These are phyloP conservation scores for Calonectria pseudoturangicola DNA, from an alignment of 2,329 filamentous ascomycete genomes.

Conservation along the genomic window DNA sequence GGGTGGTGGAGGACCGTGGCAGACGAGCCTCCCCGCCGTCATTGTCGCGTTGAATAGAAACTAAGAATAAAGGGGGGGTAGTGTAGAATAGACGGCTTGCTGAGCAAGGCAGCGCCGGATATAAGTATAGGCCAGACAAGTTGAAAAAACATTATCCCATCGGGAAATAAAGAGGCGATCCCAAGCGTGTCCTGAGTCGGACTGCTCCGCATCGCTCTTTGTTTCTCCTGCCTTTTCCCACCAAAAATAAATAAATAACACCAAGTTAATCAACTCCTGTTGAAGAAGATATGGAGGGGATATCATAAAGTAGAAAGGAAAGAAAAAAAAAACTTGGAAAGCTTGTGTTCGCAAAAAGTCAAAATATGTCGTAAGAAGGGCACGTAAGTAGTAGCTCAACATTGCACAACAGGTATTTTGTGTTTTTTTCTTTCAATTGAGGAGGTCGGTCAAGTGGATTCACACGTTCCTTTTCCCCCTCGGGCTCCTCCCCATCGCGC, in stretches of 20 bases:
- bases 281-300: slow-evolving; percentile 30
- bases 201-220: slow-evolving; percentile 37
- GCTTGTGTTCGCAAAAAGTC: slow-evolving; percentile 38
- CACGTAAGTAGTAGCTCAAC: slow-evolving; percentile 47
- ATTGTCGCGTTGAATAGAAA: slow-evolving; percentile 52
- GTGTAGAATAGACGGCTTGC: slow-evolving; percentile 12
- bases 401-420: slow-evolving; percentile 49
- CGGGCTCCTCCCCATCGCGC: slow-evolving; percentile 32
- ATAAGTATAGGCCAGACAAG: slow-evolving; percentile 45
- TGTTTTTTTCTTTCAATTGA: slow-evolving; percentile 7
- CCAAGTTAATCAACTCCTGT: slow-evolving; percentile 55
- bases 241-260: slow-evolving; percentile 42
- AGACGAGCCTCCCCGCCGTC: slow-evolving; percentile 47
- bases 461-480: slow-evolving; percentile 11
- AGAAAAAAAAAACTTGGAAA: slow-evolving; percentile 31
- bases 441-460: not conserved
- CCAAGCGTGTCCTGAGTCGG: slow-evolving; percentile 40
- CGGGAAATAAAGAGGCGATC: slow-evolving; percentile 40
- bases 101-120: slow-evolving; percentile 35
- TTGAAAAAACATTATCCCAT: slow-evolving; percentile 19
- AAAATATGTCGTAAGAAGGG: slow-evolving; percentile 52
- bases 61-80: slow-evolving; percentile 48
- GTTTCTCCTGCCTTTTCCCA: slow-evolving; percentile 22
- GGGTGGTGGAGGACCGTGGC: slow-evolving; percentile 42
- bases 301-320: slow-evolving; percentile 34